A percentile compares a stretch with the other conserved stretches of the same genome.
phyloP scores from a whole-genome alignment of 2,329 filamentous ascomycete species.

The Colletotrichum gloeosporioides region DNA sequence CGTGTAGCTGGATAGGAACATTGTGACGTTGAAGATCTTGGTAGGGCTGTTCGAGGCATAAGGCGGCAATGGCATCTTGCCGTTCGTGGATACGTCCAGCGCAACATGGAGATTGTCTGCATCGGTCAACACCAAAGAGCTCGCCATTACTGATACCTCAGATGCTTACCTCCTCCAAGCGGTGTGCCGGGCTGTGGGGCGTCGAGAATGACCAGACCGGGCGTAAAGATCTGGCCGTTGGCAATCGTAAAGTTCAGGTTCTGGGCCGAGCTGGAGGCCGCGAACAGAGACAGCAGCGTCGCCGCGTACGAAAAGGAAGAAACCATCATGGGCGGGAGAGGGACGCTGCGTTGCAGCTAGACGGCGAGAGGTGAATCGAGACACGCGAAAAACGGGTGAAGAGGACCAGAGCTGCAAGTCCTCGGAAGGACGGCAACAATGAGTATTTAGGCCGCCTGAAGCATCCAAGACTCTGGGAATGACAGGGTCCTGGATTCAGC shows the following conservation, averaged over 20 bases:
- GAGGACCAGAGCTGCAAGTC: slow-evolving; percentile 1
- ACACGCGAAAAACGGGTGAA: neutral
- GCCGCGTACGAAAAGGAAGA: slow-evolving; percentile 4
- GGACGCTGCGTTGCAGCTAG: neutral
- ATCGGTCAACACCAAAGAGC: slow-evolving; percentile 9
- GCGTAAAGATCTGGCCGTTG: slow-evolving; percentile 73
- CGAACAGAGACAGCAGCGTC: slow-evolving; percentile 31
- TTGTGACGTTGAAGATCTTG: slow-evolving; percentile 66
- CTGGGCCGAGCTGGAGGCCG: slow-evolving; percentile 30
- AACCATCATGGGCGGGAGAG: neutral
- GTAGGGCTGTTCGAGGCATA: slow-evolving; percentile 59
- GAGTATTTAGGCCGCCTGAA: slow-evolving; percentile 15
- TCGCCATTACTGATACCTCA: neutral
- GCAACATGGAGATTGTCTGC: slow-evolving; percentile 66
- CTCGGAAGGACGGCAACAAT: neutral
- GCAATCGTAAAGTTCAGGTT: slow-evolving; percentile 66
- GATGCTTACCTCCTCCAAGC: slow-evolving; percentile 63
- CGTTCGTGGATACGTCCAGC: slow-evolving; percentile 70
- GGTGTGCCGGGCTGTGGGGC: slow-evolving; percentile 70
- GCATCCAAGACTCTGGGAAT: slow-evolving; percentile 4
- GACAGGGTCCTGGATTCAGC: slow-evolving; percentile 5
- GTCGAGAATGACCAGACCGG: slow-evolving; percentile 70
- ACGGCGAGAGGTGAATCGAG: neutral
- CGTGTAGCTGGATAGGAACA: slow-evolving; percentile 71
- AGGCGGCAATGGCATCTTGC: slow-evolving; percentile 64